Evolutionary conservation across 192 early-diverging fungal species (phyloP).

Genomic region (Coemansia javaensis): DNA sequence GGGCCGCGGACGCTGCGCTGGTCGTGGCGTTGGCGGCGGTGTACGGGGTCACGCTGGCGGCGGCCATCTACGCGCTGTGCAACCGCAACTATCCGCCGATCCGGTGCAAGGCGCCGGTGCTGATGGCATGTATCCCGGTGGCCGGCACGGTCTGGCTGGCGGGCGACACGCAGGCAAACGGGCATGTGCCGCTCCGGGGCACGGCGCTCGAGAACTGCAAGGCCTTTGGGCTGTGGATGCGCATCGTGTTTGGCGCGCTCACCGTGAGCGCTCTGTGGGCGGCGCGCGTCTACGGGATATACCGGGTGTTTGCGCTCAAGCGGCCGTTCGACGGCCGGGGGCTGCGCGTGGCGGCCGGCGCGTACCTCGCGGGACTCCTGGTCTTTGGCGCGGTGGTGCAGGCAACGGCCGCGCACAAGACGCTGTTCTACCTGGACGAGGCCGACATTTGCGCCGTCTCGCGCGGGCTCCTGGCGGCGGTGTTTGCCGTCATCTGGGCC

Average conservation of each 20-base stretch:
- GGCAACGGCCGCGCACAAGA: too few relatives aligned
- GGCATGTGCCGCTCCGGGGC: too few relatives aligned
- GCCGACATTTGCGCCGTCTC: too few relatives aligned
- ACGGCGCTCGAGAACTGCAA: slow-evolving; percentile 11
- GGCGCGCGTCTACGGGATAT: too few relatives aligned
- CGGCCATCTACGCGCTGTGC: slow-evolving; percentile 12
- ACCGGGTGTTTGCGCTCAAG: too few relatives aligned
- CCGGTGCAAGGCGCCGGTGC: slow-evolving; percentile 18
- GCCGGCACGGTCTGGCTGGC: slow-evolving; percentile 26
- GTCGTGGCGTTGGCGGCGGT: slow-evolving; percentile 3
- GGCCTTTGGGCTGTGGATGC: slow-evolving; percentile 28
- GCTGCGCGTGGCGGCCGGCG: too few relatives aligned
- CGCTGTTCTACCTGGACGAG: too few relatives aligned
- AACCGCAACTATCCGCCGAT: slow-evolving; percentile 42
- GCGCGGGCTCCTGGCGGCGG: too few relatives aligned
- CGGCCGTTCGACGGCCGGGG: too few relatives aligned
- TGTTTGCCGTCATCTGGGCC: slow-evolving; percentile 5
- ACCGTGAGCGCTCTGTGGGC: slow-evolving; percentile 12
- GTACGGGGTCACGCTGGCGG: slow-evolving; percentile 21
- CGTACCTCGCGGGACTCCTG: too few relatives aligned
- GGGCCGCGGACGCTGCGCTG: slow-evolving; percentile 5
- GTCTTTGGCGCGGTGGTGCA: too few relatives aligned
- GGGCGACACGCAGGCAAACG: slow-evolving; percentile 22
- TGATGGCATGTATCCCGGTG: slow-evolving; percentile 22
- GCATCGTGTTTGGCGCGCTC: slow-evolving; percentile 25